Evolutionary conservation across 2,329 filamentous ascomycete genomes (phyloP).

Genomic region (Penicillium sp.): DNA sequence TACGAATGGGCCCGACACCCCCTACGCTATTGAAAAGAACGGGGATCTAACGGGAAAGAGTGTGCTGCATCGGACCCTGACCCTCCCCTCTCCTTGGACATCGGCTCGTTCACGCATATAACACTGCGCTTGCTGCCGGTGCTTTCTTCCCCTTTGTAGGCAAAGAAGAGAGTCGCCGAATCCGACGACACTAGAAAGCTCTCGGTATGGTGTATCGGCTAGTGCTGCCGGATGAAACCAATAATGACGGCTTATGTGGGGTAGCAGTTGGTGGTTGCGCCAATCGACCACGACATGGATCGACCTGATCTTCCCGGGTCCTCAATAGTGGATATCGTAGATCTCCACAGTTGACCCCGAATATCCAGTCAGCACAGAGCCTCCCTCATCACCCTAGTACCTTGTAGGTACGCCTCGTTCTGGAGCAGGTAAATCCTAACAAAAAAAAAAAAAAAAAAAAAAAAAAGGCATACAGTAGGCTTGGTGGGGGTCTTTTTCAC

Average conservation of each 20-base stretch:
- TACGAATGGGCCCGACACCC: neutral
- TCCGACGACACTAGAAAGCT: constrained; percentile 12
- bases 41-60: neutral
- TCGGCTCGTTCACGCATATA: neutral
- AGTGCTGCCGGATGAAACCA: constrained; percentile 17
- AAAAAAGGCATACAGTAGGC: neutral
- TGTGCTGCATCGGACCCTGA: neutral
- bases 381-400: neutral
- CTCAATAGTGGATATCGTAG: constrained; percentile 23
- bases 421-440: neutral
- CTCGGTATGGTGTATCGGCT: constrained; percentile 16
- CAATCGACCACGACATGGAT: constrained; percentile 23
- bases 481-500: neutral
- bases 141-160: constrained; percentile 5
- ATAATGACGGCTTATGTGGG: constrained; percentile 13
- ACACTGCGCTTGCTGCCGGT: neutral
- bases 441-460: neutral
- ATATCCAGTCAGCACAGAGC: constrained; percentile 7
- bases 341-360: neutral
- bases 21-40: neutral
- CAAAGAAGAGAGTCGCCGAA: neutral
- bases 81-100: neutral
- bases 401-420: neutral
- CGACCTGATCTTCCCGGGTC: constrained; percentile 23
- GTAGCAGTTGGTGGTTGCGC: constrained; percentile 20